phyloP scores from a whole-genome alignment of 2,329 filamentous ascomycete genomes.

The Aspergillus texensis region DNA sequence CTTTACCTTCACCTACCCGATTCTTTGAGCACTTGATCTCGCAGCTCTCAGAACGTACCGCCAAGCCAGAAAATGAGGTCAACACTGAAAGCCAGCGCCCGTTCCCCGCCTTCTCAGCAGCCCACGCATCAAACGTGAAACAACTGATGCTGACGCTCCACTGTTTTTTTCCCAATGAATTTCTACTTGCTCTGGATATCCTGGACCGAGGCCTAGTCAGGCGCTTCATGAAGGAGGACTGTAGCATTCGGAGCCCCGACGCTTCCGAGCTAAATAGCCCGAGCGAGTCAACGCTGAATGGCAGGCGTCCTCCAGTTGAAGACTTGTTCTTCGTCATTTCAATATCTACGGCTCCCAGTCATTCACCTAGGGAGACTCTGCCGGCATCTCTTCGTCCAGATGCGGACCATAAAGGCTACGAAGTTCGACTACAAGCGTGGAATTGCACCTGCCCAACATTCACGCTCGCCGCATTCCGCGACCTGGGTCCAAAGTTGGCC shows the following conservation, averaged over 20 bases:
- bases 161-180: constrained; percentile 76
- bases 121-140: constrained; percentile 39
- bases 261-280: background rate
- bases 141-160: constrained; percentile 77
- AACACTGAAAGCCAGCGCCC: background rate
- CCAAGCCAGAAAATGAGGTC: background rate
- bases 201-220: constrained; percentile 77
- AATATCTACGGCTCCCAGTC: constrained; percentile 40
- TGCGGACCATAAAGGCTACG: constrained; percentile 55
- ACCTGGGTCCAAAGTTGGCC: constrained; percentile 32
- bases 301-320: constrained; percentile 4
- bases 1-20: constrained; percentile 8
- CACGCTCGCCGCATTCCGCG: constrained; percentile 68
- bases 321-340: constrained; percentile 68
- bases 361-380: constrained; percentile 22
- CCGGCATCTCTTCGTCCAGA: constrained; percentile 3
- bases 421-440: constrained; percentile 76
- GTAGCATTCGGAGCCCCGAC: background rate
- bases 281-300: background rate
- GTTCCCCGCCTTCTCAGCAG: constrained; percentile 17
- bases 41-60: constrained; percentile 14
- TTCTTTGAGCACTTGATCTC: constrained; percentile 29
- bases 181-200: constrained; percentile 84
- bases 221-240: constrained; percentile 43
- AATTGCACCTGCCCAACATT: constrained; percentile 90